Evolutionary conservation across 768 basidiomycete genomes (phyloP).

Genomic region (Russula dissimulans): DNA sequence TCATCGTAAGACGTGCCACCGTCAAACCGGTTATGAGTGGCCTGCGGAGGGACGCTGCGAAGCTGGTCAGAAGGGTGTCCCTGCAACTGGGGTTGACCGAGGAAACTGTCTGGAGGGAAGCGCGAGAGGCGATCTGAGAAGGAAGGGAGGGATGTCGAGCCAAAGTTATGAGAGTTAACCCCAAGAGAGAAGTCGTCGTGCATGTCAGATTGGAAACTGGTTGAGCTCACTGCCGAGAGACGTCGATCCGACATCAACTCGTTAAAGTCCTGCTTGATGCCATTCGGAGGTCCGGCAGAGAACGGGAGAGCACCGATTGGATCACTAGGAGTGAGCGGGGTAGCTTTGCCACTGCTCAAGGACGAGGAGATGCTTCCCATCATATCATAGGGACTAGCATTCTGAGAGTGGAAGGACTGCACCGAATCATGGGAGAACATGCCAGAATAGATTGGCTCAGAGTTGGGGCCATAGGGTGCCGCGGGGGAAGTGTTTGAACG

Average conservation of each 20-base stretch:
- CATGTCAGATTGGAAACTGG: slow-evolving; percentile 49
- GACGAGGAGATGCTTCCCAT: slow-evolving; percentile 55
- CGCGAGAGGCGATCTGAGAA: slow-evolving; percentile 49
- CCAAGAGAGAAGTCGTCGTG: slow-evolving; percentile 50
- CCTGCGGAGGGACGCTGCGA: slow-evolving; percentile 62
- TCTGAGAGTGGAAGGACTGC: slow-evolving; percentile 45
- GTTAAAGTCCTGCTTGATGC: slow-evolving; percentile 43
- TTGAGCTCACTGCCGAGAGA: slow-evolving; percentile 35
- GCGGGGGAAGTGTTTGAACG: slow-evolving; percentile 65
- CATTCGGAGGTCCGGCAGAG: slow-evolving; percentile 33
- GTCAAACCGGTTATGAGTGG: slow-evolving; percentile 55
- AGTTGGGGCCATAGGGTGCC: slow-evolving; percentile 45
- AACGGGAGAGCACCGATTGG: slow-evolving; percentile 48
- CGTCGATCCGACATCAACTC: slow-evolving; percentile 55
- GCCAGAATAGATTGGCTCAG: slow-evolving; percentile 52
- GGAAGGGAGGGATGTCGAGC: slow-evolving; percentile 31
- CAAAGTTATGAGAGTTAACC: slow-evolving; percentile 40
- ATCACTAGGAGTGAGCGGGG: slow-evolving; percentile 65
- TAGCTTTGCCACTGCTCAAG: slow-evolving; percentile 62
- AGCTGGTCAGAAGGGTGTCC: slow-evolving; percentile 47
- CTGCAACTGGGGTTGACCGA: slow-evolving; percentile 45
- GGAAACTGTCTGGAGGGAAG: slow-evolving; percentile 46
- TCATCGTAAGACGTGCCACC: slow-evolving; percentile 47
- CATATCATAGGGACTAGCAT: slow-evolving; percentile 52
- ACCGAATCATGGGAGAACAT: slow-evolving; percentile 52